phyloP scores from a whole-genome alignment of 2,329 filamentous ascomycete species.

The Epichloe sibirici region DNA sequence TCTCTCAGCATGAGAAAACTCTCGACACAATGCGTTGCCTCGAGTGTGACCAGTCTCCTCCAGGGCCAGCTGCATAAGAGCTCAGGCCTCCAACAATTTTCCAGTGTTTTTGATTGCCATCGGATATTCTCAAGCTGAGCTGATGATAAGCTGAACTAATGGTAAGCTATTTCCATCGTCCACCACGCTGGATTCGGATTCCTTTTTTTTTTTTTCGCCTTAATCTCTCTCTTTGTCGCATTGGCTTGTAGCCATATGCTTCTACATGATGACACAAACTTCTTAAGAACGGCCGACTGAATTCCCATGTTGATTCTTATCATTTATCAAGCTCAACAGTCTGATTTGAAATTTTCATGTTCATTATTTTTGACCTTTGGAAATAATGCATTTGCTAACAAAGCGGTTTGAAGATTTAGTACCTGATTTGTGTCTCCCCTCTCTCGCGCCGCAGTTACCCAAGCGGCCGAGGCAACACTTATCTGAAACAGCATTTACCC shows the following conservation, averaged over 20 bases:
- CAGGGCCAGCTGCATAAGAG: too few relatives aligned
- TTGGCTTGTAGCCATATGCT: background rate
- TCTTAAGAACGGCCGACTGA: slow-evolving; percentile 58
- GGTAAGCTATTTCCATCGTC: slow-evolving; percentile 5
- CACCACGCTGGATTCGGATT: background rate
- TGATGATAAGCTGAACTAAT: slow-evolving; percentile 2
- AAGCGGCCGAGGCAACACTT: too few relatives aligned
- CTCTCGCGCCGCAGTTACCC: too few relatives aligned
- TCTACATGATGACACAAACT: slow-evolving; percentile 42
- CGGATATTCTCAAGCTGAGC: background rate
- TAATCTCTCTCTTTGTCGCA: slow-evolving; percentile 6
- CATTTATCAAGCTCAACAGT: slow-evolving; percentile 54
- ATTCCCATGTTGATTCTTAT: slow-evolving; percentile 42
- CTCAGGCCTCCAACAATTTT: too few relatives aligned
- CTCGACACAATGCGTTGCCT: background rate
- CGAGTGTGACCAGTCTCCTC: background rate
- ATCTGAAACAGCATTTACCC: too few relatives aligned
- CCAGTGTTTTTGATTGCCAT: background rate
- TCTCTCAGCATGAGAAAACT: background rate
- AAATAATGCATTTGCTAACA: background rate
- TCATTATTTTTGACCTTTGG: background rate
- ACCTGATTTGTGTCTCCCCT: too few relatives aligned
- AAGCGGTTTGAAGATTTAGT: background rate
- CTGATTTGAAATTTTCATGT: slow-evolving; percentile 27
- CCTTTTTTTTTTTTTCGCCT: accelerated